These are phyloP conservation scores for Ogataea zsoltii DNA, from an alignment of 805 yeast species.

Conservation along the genomic window DNA sequence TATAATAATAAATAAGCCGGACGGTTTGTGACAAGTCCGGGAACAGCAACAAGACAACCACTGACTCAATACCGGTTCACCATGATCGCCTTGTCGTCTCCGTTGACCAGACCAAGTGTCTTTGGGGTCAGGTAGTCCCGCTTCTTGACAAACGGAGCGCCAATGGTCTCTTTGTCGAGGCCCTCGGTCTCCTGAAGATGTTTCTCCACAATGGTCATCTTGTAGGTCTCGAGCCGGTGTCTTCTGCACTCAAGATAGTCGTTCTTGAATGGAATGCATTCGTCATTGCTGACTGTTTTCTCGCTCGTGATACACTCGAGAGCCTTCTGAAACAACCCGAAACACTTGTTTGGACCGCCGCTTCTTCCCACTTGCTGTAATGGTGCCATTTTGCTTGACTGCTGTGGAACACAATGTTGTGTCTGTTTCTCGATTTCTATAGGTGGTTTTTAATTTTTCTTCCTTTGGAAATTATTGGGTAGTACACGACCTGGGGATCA, in stretches of 20 bases:
- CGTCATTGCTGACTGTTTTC: slow-evolving; percentile 31
- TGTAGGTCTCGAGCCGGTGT: slow-evolving; percentile 38
- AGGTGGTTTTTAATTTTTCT: neutral
- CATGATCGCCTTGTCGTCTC: slow-evolving; percentile 35
- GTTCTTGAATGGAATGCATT: slow-evolving; percentile 34
- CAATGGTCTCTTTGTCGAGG: slow-evolving; percentile 31
- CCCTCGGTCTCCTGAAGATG: slow-evolving; percentile 33
- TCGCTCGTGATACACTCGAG: slow-evolving; percentile 40
- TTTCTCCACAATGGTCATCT: slow-evolving; percentile 35
- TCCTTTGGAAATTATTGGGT: neutral
- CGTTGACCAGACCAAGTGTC: slow-evolving; percentile 38
- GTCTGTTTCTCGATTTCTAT: neutral
- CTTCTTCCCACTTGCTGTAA: slow-evolving; percentile 35
- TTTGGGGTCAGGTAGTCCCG: slow-evolving; percentile 41
- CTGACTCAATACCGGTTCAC: slow-evolving; percentile 23
- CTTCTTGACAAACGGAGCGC: slow-evolving; percentile 41
- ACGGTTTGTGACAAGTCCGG: too few species aligned
- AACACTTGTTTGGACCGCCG: slow-evolving; percentile 42
- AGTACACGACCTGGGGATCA: neutral
- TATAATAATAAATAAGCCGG: too few species aligned
- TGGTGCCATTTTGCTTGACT: slow-evolving; percentile 28
- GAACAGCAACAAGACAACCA: too few species aligned
- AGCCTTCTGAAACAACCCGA: slow-evolving; percentile 39
- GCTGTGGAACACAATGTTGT: neutral
- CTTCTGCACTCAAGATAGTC: slow-evolving; percentile 41